Conservation (phyloP, 345 rosid genomes). For the Abelmoschus esculentus region DNA sequence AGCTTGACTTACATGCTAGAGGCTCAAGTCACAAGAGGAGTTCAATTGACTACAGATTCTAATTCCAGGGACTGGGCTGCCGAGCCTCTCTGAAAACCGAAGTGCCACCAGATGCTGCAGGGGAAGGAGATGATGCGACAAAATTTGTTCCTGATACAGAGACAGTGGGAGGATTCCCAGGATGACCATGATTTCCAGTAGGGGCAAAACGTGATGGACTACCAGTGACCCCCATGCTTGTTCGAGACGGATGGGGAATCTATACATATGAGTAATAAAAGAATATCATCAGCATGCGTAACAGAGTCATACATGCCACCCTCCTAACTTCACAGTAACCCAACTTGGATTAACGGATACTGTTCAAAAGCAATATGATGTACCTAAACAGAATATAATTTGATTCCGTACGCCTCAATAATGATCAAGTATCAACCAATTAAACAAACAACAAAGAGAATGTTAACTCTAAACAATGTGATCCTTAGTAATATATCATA, state of each 20-base stretch:
- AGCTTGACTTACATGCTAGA: not conserved
- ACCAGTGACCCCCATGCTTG: conserved; percentile 33
- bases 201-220: conserved; percentile 84
- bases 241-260: conserved; percentile 53
- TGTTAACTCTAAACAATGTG: not conserved
- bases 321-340: not conserved
- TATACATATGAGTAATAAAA: conserved; percentile 17
- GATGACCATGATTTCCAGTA: conserved; percentile 33
- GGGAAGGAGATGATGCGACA: conserved; percentile 78
- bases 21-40: not conserved
- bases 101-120: conserved; percentile 90
- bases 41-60: conserved; percentile 7
- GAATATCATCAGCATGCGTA: not conserved
- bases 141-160: conserved; percentile 81
- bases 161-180: conserved; percentile 41
- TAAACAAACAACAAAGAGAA: not conserved
- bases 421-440: not conserved
- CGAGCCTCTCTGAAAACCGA: conserved; percentile 67
- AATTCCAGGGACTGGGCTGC: conserved; percentile 81
- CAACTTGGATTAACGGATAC: not conserved
- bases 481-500: not conserved
- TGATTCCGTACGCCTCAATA: not conserved
- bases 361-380: not conserved
- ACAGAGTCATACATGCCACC: not conserved
- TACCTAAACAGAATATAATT: not conserved